Conservation (phyloP, 1,139 yeast genomes). For the Taphrina flavorubra region DNA sequence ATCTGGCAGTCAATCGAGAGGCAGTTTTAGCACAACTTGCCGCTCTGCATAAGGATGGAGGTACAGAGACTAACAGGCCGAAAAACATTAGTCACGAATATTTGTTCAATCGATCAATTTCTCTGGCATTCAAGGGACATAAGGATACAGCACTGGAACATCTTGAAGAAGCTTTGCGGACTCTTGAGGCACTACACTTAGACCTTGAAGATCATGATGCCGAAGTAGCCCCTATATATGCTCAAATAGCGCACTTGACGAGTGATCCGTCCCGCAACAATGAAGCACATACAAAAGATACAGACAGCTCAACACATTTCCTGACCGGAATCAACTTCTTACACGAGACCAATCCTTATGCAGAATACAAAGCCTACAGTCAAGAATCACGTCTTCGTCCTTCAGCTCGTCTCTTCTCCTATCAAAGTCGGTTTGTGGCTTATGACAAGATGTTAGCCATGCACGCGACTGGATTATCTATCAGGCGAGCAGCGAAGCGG, state of each 20-base stretch:
- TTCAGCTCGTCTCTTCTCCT: constrained; percentile 33
- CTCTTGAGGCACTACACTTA: constrained; percentile 10
- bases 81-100: constrained; percentile 11
- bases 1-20: constrained; percentile 23
- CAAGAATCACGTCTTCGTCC: constrained; percentile 13
- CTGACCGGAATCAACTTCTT: constrained; percentile 24
- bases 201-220: constrained; percentile 26
- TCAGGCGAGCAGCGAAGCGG: constrained; percentile 11
- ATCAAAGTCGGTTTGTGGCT: constrained; percentile 21
- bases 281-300: constrained; percentile 1
- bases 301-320: constrained; percentile 27
- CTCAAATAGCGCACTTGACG: constrained; percentile 33
- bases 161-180: constrained; percentile 11
- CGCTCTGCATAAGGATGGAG: background rate
- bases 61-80: background rate
- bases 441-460: constrained; percentile 26
- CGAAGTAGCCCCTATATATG: constrained; percentile 31
- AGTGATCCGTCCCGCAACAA: constrained; percentile 9
- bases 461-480: constrained; percentile 21
- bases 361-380: constrained; percentile 11
- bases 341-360: constrained; percentile 24
- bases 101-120: constrained; percentile 23
- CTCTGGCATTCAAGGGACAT: constrained; percentile 2
- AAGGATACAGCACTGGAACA: background rate
- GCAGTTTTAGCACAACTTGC: constrained; percentile 29